Base-by-base conservation (phyloP, 1,284 basidiomycete genomes). In the Ganoderma resinaceum region DNA sequence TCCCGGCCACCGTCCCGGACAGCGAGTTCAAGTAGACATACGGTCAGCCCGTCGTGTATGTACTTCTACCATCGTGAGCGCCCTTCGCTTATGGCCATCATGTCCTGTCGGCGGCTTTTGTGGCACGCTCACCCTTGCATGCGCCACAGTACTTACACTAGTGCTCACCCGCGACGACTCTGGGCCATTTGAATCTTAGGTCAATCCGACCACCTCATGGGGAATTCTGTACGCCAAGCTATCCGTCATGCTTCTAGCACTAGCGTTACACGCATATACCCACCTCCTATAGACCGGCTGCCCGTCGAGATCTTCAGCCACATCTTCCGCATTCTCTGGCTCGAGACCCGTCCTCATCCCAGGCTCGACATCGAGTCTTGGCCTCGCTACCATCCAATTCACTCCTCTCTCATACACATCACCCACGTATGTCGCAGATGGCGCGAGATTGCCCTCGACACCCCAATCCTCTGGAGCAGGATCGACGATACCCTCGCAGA, bases 311-410 rank as follows among this genome's bases (percentile, higher is more conserved):
- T 68, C 59, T 60, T 68, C 60, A 63, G 58, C 26, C 63, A 65
- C 59, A 42, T 68, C 63, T 68, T 68, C 60, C 35, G 55, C n/a
- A 16, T 26, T 8, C 46, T 68, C 35, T 65, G 63, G 63, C 31
- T n/a, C 38, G 58, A 49, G 37, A 68, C 67, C 40, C 42, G 53
- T 23, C 67, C 63, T 35, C 67, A 58, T 43, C 67, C 67, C 29
- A 63, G 60, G 18, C 60, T 68, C 33, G 67, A 68, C 60, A 68
- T 68, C n/a, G 67, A 68, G 49, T 58, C 67, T 14, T 65, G 67
- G 67, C 67, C 67, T 4, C 61, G 67, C 63, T 65, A 65, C 29
- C 49, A 55, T 11, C 52, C 58, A 4, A 20, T 65, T 26, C 59
- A 65, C 26, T 35, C 63, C 3, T 61, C 67, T 38, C 18, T 69